Conservation (phyloP, 805 yeast species). For the Ogataea methanolica region DNA sequence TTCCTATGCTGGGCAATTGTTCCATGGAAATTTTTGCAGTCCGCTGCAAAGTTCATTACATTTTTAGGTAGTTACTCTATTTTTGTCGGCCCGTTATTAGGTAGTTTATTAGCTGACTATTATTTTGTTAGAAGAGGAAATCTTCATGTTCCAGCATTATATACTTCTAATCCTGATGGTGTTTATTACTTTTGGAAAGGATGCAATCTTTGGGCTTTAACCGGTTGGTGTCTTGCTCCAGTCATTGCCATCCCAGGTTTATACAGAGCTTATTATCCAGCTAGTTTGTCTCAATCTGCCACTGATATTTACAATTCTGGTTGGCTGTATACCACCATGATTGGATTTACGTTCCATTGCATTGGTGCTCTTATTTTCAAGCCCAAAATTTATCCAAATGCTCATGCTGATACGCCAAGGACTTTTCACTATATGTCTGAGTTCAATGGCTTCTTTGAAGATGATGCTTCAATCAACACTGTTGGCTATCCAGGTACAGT, state of each 20-base stretch:
- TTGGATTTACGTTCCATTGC: constrained; percentile 12
- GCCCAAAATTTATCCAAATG: constrained; percentile 18
- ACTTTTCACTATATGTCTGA: constrained; percentile 20
- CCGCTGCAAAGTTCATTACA: constrained; percentile 17
- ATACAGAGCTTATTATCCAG: constrained; percentile 22
- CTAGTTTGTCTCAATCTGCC: constrained; percentile 11
- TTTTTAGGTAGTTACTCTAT: constrained; percentile 20
- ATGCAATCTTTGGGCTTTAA: constrained; percentile 12
- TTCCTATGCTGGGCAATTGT: constrained; percentile 21
- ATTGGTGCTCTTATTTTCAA: constrained; percentile 12
- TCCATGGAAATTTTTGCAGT: constrained; percentile 19
- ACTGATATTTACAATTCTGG: constrained; percentile 21
- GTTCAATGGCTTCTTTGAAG: constrained; percentile 22
- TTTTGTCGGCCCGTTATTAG: constrained; percentile 20
- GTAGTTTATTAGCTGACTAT: constrained; percentile 16
- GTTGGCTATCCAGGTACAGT: constrained; percentile 19
- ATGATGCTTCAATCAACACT: constrained; percentile 21
- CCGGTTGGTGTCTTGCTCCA: constrained; percentile 18
- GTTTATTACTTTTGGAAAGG: constrained; percentile 16
- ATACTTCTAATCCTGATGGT: constrained; percentile 12
- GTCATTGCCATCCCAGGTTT: constrained; percentile 26
- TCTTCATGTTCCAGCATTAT: constrained; percentile 18
- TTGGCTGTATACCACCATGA: constrained; percentile 20
- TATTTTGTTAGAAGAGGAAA: constrained; percentile 17
- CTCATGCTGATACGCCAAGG: constrained; percentile 16